Conservation (phyloP, 495 filamentous ascomycete genomes). For the Neurospora discreta region DNA sequence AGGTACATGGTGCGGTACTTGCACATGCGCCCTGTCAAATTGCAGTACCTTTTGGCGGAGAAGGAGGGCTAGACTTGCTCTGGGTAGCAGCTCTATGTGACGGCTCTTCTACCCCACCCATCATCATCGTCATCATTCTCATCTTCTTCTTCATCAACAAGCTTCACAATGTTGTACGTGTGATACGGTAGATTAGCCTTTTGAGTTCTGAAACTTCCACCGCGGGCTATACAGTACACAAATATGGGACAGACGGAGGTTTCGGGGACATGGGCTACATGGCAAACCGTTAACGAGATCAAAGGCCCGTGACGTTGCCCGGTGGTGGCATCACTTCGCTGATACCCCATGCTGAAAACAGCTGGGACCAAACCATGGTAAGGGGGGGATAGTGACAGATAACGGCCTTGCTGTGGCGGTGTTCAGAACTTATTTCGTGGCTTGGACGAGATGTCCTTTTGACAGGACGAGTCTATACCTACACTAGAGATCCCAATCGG, state of each 20-base stretch:
- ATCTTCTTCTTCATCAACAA: neutral
- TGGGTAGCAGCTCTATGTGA: neutral
- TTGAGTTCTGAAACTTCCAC: neutral
- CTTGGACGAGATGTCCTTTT: neutral
- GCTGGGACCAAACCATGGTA: neutral
- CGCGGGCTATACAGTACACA: neutral
- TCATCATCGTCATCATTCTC: neutral
- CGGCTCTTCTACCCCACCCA: neutral
- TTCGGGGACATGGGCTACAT: neutral
- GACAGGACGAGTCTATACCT: neutral
- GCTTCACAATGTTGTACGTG: neutral
- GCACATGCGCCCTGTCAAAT: neutral
- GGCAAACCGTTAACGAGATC: neutral
- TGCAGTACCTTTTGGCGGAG: neutral
- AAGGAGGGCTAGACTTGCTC: neutral
- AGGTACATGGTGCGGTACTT: neutral
- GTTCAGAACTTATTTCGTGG: neutral
- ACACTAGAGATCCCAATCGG: no score
- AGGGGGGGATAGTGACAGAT: neutral
- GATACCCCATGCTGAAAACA: neutral
- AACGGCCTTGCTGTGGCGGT: neutral
- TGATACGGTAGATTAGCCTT: neutral
- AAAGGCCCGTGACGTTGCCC: neutral
- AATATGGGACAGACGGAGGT: neutral
- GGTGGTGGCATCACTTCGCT: neutral